phyloP scores from a whole-genome alignment of 2,329 filamentous ascomycete genomes.

The Raffaelea albimanens region DNA sequence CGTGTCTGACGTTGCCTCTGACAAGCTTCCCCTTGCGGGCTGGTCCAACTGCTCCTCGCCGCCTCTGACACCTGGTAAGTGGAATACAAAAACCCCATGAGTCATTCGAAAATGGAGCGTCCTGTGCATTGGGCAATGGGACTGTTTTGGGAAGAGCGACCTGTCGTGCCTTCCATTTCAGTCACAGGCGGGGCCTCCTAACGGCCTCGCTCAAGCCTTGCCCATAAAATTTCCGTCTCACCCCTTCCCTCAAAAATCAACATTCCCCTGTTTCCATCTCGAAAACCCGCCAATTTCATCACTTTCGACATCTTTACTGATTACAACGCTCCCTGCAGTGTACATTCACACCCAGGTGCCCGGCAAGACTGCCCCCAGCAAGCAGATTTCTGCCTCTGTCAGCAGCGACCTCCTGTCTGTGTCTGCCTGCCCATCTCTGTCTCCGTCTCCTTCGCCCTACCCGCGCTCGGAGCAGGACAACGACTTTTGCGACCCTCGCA shows the following conservation, averaged over 20 bases:
- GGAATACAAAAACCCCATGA: background rate
- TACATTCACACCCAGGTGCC: conserved; percentile 37
- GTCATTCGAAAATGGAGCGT: too few relatives aligned
- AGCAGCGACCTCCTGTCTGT: conserved; percentile 58
- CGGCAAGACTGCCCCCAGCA: conserved; percentile 24
- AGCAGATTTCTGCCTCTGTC: conserved; percentile 38
- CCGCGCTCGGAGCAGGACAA: conserved; percentile 65
- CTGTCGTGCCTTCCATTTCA: too few relatives aligned
- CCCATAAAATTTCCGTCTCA: too few relatives aligned
- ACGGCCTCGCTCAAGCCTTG: too few relatives aligned
- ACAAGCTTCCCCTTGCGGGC: conserved; percentile 63
- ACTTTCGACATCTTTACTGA: background rate
- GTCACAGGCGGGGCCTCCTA: too few relatives aligned
- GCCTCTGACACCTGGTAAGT: conserved; percentile 84
- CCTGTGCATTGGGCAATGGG: too few relatives aligned
- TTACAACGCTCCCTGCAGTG: conserved; percentile 27
- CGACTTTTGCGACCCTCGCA: conserved; percentile 85
- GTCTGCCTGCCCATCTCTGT: conserved; percentile 68
- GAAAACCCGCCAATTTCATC: conserved; percentile 1
- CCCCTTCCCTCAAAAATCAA: too few relatives aligned
- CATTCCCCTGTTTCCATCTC: too few relatives aligned
- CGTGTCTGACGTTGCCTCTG: conserved; percentile 60
- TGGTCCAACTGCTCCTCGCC: conserved; percentile 73
- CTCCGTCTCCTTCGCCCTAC: conserved; percentile 75
- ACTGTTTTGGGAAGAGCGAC: too few relatives aligned